Base-by-base conservation (phyloP, 352 stramenopile genomes). In the Pythium pectinolyticum region DNA sequence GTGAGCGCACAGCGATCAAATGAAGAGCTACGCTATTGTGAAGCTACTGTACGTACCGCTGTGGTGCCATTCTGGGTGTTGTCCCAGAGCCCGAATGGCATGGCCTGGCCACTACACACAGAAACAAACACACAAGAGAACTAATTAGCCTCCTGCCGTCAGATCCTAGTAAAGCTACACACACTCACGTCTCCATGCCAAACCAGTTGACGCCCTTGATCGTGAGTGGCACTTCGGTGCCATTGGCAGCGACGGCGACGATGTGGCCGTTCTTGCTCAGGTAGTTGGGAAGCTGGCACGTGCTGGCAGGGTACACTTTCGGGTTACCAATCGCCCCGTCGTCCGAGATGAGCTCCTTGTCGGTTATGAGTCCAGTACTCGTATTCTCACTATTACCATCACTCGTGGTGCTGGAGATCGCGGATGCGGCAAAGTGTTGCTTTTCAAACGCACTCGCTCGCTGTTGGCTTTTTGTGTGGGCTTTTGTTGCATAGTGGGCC, bases 141-240 rank as follows among this genome's bases (percentile, higher is more conserved):
- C 12, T 20, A 7, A 27, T 60, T 24, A 41, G 55, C 28, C 28
- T 17, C 45, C 7, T 48, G 22, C 7, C 25, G 6, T 15, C 14
- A n/a, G n/a, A n/a, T n/a, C n/a, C n/a, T 58, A 11, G 17, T 22
- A 6, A 61, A 17, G 17, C 8, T 58, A 22, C n/a, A 61, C 5
- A 64, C n/a, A 59, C 80, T 56, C 75, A 83, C 43, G 65, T 67
- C 45, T 94, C 71, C 82, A 92, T 90, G 52, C 86, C 86, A 41
- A 89, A 83, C 86, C 86, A 94, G 73, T 94, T 94, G 50, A 94
- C 69, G 43, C 84, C 84, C 63, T 95, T 92, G 58, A 95, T 88
- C 65, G 90, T 80, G 25, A 94, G 71, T 50, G 81, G 79, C 50
- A 79, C 81, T 24, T 85, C 74, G 10, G 73, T 80, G 32, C 76